These are phyloP conservation scores for Barbarea vulgaris DNA, from an alignment of 345 rosid species.

Conservation along the genomic window DNA sequence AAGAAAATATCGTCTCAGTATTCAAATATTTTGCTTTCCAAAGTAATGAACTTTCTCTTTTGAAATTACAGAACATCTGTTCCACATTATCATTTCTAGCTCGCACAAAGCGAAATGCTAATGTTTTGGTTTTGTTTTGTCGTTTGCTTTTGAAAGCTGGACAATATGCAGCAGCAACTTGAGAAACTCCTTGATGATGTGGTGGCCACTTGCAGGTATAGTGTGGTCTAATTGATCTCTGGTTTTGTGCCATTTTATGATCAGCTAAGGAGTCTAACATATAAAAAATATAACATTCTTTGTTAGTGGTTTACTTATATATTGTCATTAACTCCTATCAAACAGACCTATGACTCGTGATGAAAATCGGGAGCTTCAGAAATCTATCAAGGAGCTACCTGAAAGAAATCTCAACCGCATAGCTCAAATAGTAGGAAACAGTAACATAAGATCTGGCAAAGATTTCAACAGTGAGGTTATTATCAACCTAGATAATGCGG, in stretches of 20 bases:
- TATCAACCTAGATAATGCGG: constrained; percentile 32
- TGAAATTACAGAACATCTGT: neutral
- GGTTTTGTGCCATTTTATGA: neutral
- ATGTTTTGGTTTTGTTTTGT: neutral
- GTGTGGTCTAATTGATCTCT: neutral
- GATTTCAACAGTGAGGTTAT: constrained; percentile 17
- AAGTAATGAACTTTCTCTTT: constrained; percentile 11
- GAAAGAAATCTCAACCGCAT: constrained; percentile 4
- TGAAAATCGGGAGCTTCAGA: constrained; percentile 25
- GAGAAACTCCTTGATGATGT: constrained; percentile 32
- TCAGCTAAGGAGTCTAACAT: neutral
- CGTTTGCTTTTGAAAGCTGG: constrained; percentile 12
- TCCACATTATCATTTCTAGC: neutral
- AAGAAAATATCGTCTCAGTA: constrained; percentile 20
- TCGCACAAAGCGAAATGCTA: neutral
- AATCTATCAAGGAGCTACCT: constrained; percentile 34
- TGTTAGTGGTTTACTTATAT: constrained; percentile 8
- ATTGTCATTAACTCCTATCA: neutral
- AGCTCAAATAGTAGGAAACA: neutral
- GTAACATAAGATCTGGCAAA: neutral
- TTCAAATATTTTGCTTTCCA: constrained; percentile 12
- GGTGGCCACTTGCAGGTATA: constrained; percentile 33
- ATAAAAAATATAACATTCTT: neutral
- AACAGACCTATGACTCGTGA: constrained; percentile 32
- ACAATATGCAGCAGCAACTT: constrained; percentile 33